Evolutionary conservation across 192 early-diverging fungal genomes (phyloP), one percentile per base, ranked within the genome.

Genomic region (Backusella circina): DNA sequence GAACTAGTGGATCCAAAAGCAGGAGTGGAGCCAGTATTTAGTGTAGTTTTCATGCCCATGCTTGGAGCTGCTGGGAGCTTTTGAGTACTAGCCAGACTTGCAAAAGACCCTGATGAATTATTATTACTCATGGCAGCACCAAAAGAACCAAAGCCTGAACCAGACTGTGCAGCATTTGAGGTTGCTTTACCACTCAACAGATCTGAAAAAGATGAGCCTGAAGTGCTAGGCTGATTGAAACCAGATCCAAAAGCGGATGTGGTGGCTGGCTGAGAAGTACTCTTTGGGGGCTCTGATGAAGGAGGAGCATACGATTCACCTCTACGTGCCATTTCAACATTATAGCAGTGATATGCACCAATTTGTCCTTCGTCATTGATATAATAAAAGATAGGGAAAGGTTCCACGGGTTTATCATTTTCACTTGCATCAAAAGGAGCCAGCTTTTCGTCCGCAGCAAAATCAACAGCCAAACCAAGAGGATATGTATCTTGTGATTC

Each of bases 391-490:
- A 94, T 86, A 1, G 95, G 95, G 10, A 87, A 88, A 10, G 95
- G 88, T 1, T 77, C 70, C 0, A 91, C 80, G 6, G 73, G 65
- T 5, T 74, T 83, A 9, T 81, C 84, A 38, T 79, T 78, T 13
- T 87, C 88, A 66, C 87, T 87, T 18, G 88, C 84, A 15, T 85
- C 83, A 5, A 85, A 51, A 0, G 90, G 85, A 15, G 86, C 83
- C 23, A 95, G 65, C 5, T 73, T 73, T 9, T 85, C 86, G n/a
- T 79, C 84, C 32, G 84, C 82, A 26, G 93, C 89, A 68, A 91
- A 89, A 83, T 97, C 95, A 47, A 95, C 31, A 12, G 88, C 94
- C 57, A 91, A 71, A 3, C 95, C 95, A 0, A 95, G 64, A 5
- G 92, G 87, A 36, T 79, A 83, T 5, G 91, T 90, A 69, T 95